These are phyloP conservation scores for Blastobotrys apis DNA, from an alignment of 1,139 yeast species.

Conservation along the genomic window DNA sequence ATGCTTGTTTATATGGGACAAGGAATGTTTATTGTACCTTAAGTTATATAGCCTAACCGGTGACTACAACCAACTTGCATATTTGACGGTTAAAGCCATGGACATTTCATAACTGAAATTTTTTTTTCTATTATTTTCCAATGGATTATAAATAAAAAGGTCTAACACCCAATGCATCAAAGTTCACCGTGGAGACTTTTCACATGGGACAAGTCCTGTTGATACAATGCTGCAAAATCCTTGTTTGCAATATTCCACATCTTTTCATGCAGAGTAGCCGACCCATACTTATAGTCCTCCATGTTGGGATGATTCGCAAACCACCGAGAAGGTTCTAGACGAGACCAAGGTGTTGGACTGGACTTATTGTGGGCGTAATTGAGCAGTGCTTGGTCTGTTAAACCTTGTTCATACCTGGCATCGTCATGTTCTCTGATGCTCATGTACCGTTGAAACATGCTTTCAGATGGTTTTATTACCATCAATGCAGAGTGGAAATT, in stretches of 20 bases:
- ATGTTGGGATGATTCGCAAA: slow-evolving; percentile 5
- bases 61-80: too few relatives aligned
- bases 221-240: not conserved
- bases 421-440: not conserved
- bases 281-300: slow-evolving; percentile 4
- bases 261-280: slow-evolving; percentile 2
- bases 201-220: slow-evolving; percentile 1
- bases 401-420: not conserved
- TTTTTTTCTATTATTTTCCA: too few relatives aligned
- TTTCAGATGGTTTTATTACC: not conserved
- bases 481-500: slow-evolving; percentile 3
- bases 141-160: too few relatives aligned
- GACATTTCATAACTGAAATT: too few relatives aligned
- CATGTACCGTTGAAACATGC: slow-evolving; percentile 1
- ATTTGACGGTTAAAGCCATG: too few relatives aligned
- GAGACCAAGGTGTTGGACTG: slow-evolving; percentile 4
- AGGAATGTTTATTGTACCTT: too few relatives aligned
- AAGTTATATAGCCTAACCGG: too few relatives aligned
- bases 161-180: too few relatives aligned
- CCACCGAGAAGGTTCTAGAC: slow-evolving; percentile 4
- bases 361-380: slow-evolving; percentile 5
- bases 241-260: slow-evolving; percentile 3
- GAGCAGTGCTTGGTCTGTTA: not conserved
- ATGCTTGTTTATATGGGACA: too few relatives aligned
- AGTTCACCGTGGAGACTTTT: too few relatives aligned